Conservation (phyloP, 768 basidiomycete genomes). For the Mrakia blollopis region DNA sequence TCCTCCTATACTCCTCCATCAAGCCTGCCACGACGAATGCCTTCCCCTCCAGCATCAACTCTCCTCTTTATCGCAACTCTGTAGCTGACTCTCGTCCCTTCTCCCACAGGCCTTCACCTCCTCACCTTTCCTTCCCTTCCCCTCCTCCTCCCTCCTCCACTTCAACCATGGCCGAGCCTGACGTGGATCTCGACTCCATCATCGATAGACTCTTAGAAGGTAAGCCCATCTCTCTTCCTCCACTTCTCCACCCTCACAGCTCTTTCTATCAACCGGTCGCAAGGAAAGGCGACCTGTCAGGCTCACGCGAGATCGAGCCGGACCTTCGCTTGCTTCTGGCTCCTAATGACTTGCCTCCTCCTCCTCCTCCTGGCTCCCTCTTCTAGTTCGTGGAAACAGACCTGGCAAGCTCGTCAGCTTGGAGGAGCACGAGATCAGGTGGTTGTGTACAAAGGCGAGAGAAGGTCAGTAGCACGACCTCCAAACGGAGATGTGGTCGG, state of each 20-base stretch:
- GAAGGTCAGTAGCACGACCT: conserved; percentile 14
- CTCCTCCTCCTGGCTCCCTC: not conserved
- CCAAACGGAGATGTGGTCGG: not conserved
- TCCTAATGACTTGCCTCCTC: not conserved
- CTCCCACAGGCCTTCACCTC: not conserved
- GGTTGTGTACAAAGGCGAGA: conserved; percentile 28
- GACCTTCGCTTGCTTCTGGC: not conserved
- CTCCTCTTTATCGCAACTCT: no score
- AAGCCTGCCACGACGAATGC: no score
- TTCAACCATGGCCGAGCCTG: conserved; percentile 19
- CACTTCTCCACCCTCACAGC: not conserved
- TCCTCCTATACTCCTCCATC: no score
- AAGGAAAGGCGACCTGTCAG: no score
- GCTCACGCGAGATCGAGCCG: no score
- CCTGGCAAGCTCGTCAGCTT: conserved; percentile 32
- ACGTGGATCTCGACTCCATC: conserved; percentile 32
- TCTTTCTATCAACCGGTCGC: not conserved
- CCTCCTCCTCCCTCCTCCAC: not conserved
- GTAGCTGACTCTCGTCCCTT: not conserved
- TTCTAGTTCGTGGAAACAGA: conserved; percentile 32
- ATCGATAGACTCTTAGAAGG: conserved; percentile 33
- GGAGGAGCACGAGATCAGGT: conserved; percentile 34
- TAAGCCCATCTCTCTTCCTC: not conserved
- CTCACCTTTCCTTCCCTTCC: not conserved
- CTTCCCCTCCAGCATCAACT: no score